A percentile compares a stretch with the other conserved stretches of the same genome.
These are phyloP conservation scores for Colletotrichum sp. DNA, from an alignment of 2,329 filamentous ascomycete species.

Conservation along the genomic window DNA sequence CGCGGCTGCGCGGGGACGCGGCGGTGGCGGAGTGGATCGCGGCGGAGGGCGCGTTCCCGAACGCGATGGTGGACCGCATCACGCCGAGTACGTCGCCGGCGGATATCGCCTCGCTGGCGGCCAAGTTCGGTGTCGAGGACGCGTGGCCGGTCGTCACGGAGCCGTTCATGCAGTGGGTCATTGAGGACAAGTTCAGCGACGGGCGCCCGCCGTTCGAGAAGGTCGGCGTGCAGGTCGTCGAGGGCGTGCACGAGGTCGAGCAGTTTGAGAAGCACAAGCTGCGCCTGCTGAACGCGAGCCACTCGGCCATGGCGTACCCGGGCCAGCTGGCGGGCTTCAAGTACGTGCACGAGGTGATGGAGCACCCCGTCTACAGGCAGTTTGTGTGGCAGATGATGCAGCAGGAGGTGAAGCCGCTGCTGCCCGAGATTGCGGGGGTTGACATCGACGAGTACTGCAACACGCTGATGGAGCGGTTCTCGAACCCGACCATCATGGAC, in stretches of 20 bases:
- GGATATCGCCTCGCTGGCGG: constrained; percentile 50
- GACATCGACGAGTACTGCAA: constrained; percentile 57
- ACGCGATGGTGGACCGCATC: constrained; percentile 62
- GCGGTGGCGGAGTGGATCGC: constrained; percentile 54
- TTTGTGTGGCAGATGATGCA: constrained; percentile 62
- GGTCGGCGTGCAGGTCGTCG: constrained; percentile 57
- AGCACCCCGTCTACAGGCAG: constrained; percentile 49
- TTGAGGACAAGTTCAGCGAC: constrained; percentile 57
- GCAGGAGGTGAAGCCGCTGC: constrained; percentile 56
- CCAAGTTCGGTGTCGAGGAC: constrained; percentile 52
- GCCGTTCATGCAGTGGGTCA: constrained; percentile 61
- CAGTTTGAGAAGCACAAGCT: constrained; percentile 63
- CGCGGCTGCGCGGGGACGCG: constrained; percentile 46
- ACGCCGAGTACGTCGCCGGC: constrained; percentile 52
- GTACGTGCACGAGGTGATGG: constrained; percentile 60
- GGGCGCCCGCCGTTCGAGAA: constrained; percentile 58
- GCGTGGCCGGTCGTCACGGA: constrained; percentile 60
- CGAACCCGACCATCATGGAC: constrained; percentile 62
- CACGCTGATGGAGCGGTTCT: constrained; percentile 59
- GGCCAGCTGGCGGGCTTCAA: constrained; percentile 57
- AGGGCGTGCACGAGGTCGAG: constrained; percentile 56
- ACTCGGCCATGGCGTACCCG: constrained; percentile 57
- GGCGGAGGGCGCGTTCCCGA: constrained; percentile 55
- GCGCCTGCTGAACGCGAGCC: constrained; percentile 57
- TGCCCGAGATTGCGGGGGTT: constrained; percentile 55